These are phyloP conservation scores for Hymenoscyphus fraxineus DNA, from an alignment of 2,329 filamentous ascomycete species.

Conservation along the genomic window DNA sequence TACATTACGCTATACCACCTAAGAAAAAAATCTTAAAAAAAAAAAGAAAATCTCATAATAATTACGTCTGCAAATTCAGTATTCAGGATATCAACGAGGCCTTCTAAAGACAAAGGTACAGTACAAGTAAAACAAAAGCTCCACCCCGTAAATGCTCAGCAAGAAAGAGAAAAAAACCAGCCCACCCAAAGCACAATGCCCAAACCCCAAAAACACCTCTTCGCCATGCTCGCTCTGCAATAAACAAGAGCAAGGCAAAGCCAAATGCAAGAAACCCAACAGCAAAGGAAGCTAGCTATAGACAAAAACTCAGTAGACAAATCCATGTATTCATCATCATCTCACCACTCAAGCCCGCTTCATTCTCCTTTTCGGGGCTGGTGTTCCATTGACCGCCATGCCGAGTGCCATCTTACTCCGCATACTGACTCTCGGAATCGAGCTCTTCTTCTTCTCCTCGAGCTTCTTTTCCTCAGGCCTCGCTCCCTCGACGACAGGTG, in stretches of 20 bases:
- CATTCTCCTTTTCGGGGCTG: slow-evolving; percentile 30
- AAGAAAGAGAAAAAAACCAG: neutral
- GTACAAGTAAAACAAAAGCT: neutral
- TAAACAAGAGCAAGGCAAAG: neutral
- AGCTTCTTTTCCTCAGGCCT: neutral
- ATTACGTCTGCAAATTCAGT: neutral
- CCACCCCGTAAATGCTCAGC: neutral
- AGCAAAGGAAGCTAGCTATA: neutral
- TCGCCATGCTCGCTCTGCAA: neutral
- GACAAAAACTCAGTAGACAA: neutral
- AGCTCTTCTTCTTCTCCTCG: slow-evolving; percentile 23
- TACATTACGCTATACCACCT: no score
- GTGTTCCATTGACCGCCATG: slow-evolving; percentile 33
- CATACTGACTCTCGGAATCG: slow-evolving; percentile 26
- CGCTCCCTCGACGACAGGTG: neutral
- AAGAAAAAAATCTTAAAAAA: neutral
- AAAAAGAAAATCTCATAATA: neutral
- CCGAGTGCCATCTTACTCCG: slow-evolving; percentile 31
- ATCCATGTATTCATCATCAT: slow-evolving; percentile 8
- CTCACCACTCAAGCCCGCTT: slow-evolving; percentile 7
- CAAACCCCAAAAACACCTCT: neutral
- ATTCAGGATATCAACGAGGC: neutral
- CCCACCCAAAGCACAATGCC: no score
- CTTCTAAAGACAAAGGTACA: neutral
- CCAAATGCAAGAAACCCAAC: neutral